Conservation (phyloP, 2,329 filamentous ascomycete genomes). For the Colletotrichum somersetense region DNA sequence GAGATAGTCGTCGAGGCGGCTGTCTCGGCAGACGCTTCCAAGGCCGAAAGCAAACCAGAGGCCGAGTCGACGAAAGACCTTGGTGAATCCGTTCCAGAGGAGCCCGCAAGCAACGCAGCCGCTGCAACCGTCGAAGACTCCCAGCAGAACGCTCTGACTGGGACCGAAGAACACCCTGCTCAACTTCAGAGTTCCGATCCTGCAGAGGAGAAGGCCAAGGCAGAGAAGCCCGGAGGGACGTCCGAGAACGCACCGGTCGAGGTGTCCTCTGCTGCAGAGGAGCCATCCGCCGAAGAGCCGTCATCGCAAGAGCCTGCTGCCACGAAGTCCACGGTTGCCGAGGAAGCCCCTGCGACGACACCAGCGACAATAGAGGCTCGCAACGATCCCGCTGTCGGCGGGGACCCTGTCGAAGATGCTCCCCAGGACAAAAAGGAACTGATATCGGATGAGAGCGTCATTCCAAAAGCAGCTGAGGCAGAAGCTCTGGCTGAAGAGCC, state of each 20-base stretch:
- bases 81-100: neutral
- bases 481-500: neutral
- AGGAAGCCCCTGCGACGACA: conserved; percentile 4
- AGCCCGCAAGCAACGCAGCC: neutral
- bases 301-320: neutral
- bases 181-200: neutral
- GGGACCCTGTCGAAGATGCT: neutral
- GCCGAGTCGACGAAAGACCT: neutral
- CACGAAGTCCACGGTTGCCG: neutral
- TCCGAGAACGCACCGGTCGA: neutral
- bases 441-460: neutral
- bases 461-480: neutral
- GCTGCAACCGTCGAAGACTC: neutral
- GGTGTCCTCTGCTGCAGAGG: neutral
- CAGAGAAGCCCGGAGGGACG: neutral
- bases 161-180: neutral
- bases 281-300: neutral
- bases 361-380: neutral
- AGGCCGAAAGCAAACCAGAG: neutral
- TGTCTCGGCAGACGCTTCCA: neutral
- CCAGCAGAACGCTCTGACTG: no score
- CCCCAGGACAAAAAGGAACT: neutral
- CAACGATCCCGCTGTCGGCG: neutral
- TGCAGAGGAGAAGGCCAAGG: neutral
- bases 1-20: neutral